phyloP scores from a whole-genome alignment of 306 rosid species.

The Hippophae tibetana region DNA sequence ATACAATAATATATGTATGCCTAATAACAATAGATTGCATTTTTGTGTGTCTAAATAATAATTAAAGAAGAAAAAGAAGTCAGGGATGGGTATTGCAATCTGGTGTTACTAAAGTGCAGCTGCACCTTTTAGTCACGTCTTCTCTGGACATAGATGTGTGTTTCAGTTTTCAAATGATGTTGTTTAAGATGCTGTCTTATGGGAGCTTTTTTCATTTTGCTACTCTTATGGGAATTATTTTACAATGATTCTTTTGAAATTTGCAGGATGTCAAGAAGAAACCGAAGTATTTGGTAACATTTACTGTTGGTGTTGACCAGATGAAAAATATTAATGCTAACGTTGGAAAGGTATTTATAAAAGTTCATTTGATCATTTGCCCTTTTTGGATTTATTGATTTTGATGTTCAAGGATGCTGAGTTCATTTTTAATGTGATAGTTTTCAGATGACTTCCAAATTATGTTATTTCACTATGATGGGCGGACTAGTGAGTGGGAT shows the following conservation, averaged over 20 bases:
- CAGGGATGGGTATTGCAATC: neutral
- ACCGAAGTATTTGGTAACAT: constrained; percentile 84
- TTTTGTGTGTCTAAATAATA: too few species aligned
- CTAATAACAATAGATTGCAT: too few species aligned
- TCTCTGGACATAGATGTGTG: too few species aligned
- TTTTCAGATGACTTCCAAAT: constrained; percentile 89
- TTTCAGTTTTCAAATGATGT: too few species aligned
- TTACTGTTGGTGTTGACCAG: constrained; percentile 88
- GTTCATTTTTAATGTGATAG: constrained; percentile 33
- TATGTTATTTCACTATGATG: constrained; percentile 97
- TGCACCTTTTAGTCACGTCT: too few species aligned
- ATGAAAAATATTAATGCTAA: constrained; percentile 67
- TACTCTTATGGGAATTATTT: constrained; percentile 16
- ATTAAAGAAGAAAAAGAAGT: neutral
- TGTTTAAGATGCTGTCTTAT: neutral
- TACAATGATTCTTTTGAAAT: constrained; percentile 22
- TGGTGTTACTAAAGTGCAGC: neutral
- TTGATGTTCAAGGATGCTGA: constrained; percentile 16
- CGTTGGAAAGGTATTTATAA: constrained; percentile 55
- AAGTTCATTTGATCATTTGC: constrained; percentile 1
- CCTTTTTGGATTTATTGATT: neutral
- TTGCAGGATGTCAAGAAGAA: constrained; percentile 73
- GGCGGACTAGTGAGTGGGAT: constrained; percentile 88
- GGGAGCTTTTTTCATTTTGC: neutral
- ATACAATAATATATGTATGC: too few species aligned